Evolutionary conservation across 257 asterid genomes (phyloP).

Genomic region (Solanum chaucha): DNA sequence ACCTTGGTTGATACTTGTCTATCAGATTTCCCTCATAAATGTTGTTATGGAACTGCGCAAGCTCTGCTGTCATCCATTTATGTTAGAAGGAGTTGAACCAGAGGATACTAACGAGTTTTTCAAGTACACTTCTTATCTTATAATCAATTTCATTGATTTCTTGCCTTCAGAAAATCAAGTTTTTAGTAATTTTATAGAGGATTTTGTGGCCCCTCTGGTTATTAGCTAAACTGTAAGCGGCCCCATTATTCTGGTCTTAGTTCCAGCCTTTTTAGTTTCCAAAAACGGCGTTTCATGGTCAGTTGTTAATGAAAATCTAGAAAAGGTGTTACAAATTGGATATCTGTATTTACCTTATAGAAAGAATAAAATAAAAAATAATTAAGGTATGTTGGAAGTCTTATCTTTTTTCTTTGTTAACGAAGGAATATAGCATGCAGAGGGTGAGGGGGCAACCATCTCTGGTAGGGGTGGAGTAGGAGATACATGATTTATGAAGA

Average conservation of each 20-base stretch:
- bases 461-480: background rate
- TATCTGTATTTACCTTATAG: background rate
- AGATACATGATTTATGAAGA: background rate
- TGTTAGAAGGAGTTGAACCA: conserved; percentile 99
- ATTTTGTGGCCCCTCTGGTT: background rate
- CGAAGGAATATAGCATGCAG: background rate
- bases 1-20: conserved; percentile 15
- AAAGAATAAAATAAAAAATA: background rate
- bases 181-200: background rate
- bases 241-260: background rate
- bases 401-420: background rate
- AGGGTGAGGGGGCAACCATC: background rate
- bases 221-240: background rate
- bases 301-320: background rate
- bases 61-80: conserved; percentile 93
- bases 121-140: conserved; percentile 39
- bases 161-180: background rate
- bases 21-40: conserved; percentile 82
- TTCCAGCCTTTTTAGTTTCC: background rate
- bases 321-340: background rate
- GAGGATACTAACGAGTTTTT: conserved; percentile 58
- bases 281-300: background rate
- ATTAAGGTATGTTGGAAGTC: background rate
- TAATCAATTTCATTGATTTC: background rate
- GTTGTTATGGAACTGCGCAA: conserved; percentile 99